Evolutionary conservation across 2,329 filamentous ascomycete species (phyloP).

Genomic region (Verticillium tricorpus): DNA sequence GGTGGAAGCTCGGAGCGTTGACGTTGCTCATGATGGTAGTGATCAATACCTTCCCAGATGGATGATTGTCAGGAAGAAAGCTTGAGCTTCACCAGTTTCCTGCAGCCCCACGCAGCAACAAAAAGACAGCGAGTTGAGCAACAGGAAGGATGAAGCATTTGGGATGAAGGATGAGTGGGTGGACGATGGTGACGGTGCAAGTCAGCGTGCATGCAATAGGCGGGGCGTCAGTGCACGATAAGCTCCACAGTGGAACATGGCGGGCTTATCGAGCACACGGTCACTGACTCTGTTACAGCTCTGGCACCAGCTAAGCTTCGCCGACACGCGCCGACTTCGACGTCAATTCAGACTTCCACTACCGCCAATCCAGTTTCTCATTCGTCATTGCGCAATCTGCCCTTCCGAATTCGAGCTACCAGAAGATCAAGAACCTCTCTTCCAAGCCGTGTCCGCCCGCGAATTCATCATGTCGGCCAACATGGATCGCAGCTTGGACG

Average conservation of each 20-base stretch:
- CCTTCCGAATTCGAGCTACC: not conserved
- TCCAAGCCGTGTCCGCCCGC: not conserved
- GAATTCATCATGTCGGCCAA: constrained; percentile 28
- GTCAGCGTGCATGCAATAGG: not conserved
- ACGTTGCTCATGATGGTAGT: no score
- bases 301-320: not conserved
- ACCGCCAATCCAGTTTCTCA: not conserved
- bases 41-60: no score
- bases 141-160: no score
- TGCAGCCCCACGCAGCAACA: no score
- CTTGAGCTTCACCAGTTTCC: no score
- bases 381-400: not conserved
- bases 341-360: not conserved
- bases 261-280: not conserved
- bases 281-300: not conserved
- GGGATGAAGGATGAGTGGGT: not conserved
- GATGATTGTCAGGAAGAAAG: no score
- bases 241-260: not conserved
- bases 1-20: no score
- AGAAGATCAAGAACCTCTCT: not conserved
- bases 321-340: not conserved
- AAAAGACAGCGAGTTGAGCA: no score
- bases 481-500: constrained; percentile 53
- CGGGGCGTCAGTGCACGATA: not conserved
- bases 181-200: not conserved